phyloP scores from a whole-genome alignment of 1,284 basidiomycete genomes.

The Cutaneotrichosporon sp. region DNA sequence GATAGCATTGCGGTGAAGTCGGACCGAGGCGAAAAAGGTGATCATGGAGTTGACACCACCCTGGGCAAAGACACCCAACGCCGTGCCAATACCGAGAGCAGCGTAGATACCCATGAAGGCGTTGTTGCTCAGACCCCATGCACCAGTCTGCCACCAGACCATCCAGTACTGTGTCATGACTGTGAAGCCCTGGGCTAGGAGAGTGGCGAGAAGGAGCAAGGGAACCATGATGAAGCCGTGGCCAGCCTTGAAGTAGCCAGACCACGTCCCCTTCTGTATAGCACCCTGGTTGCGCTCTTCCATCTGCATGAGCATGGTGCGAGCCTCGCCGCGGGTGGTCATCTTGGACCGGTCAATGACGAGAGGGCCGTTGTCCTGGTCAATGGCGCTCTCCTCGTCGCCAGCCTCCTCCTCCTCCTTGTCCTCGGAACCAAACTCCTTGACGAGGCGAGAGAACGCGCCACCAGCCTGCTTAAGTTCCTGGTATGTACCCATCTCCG shows the following conservation, averaged over 20 bases:
- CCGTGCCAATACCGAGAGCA: constrained; percentile 52
- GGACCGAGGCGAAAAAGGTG: constrained; percentile 60
- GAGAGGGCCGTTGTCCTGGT: constrained; percentile 10
- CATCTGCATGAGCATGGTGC: constrained; percentile 49
- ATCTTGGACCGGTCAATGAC: constrained; percentile 34
- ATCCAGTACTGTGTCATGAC: constrained; percentile 52
- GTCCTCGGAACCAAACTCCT: constrained; percentile 60
- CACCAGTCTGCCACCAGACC: constrained; percentile 69
- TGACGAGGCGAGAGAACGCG: constrained; percentile 66
- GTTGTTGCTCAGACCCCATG: constrained; percentile 35
- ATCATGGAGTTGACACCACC: constrained; percentile 51
- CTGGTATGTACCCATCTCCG: constrained; percentile 68
- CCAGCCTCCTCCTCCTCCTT: constrained; percentile 45
- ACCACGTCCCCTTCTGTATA: constrained; percentile 39
- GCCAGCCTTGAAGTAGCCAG: constrained; percentile 52
- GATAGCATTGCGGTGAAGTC: constrained; percentile 57
- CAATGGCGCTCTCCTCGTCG: constrained; percentile 45
- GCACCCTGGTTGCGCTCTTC: constrained; percentile 47
- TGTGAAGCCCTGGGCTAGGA: constrained; percentile 41
- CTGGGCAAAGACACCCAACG: constrained; percentile 53
- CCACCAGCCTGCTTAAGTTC: constrained; percentile 60
- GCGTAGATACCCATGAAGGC: constrained; percentile 57
- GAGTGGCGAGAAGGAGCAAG: constrained; percentile 46
- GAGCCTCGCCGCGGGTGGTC: constrained; percentile 35
- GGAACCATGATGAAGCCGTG: constrained; percentile 51